phyloP scores from a whole-genome alignment of 139 green algal genomes.

The Chlorella sorokiniana region DNA sequence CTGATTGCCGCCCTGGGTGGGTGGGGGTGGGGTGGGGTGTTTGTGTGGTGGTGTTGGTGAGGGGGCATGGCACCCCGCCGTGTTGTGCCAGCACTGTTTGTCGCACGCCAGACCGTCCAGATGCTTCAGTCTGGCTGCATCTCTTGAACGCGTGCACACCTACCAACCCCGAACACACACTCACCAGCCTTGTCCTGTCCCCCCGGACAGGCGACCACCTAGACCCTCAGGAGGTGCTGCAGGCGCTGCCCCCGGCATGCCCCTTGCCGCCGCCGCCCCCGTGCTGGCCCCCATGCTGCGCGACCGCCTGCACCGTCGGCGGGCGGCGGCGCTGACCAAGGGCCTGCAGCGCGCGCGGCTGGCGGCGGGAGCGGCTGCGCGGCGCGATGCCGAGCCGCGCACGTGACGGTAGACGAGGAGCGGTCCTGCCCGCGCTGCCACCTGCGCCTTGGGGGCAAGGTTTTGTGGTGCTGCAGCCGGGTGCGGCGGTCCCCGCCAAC shows the following conservation, averaged over 20 bases:
- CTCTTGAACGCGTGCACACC: not conserved
- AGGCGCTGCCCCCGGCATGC: conserved; percentile 68
- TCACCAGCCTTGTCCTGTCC: not conserved
- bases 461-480: conserved; percentile 53
- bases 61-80: too few species aligned
- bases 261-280: conserved; percentile 57
- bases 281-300: conserved; percentile 67
- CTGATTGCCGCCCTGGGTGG: conserved; percentile 52
- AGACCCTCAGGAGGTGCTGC: conserved; percentile 65
- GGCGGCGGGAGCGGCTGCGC: not conserved
- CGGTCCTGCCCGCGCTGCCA: conserved; percentile 56
- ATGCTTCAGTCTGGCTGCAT: not conserved
- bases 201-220: conserved; percentile 53
- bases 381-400: not conserved
- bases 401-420: conserved; percentile 48
- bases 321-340: conserved; percentile 39
- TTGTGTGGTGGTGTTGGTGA: not conserved
- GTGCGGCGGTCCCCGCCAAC: not conserved
- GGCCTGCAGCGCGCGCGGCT: conserved; percentile 26
- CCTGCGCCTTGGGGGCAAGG: conserved; percentile 52
- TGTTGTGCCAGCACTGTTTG: too few species aligned
- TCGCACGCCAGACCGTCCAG: too few species aligned
- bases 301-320: conserved; percentile 63
- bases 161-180: not conserved
- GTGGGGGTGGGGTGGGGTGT: not conserved